phyloP scores from a whole-genome alignment of 1,139 yeast species.

The Pichia sp. region DNA sequence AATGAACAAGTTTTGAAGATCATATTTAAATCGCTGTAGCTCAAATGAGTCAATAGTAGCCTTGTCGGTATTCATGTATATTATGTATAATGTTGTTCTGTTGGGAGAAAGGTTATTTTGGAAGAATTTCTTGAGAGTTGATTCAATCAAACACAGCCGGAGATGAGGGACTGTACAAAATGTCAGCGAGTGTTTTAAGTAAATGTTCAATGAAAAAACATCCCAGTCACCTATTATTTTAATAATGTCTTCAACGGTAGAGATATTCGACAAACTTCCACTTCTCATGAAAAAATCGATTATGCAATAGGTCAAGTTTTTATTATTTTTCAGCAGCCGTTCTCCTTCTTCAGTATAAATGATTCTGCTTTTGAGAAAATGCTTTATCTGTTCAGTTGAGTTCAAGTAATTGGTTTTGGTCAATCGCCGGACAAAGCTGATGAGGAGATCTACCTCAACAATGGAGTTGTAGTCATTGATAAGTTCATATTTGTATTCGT shows the following conservation, averaged over 20 bases:
- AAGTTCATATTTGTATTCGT: constrained; percentile 8
- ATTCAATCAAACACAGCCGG: neutral
- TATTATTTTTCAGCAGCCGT: neutral
- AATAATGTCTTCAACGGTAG: neutral
- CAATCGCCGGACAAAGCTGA: constrained; percentile 3
- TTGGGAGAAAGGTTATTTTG: neutral
- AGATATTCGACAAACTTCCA: neutral
- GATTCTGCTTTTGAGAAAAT: constrained; percentile 11
- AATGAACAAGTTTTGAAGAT: neutral
- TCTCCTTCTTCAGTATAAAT: constrained; percentile 1
- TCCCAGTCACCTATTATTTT: constrained; percentile 6
- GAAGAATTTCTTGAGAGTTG: neutral
- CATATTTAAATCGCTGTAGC: neutral
- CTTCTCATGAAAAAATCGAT: constrained; percentile 10
- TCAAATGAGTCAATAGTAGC: neutral
- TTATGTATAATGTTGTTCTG: constrained; percentile 9
- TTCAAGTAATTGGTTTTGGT: constrained; percentile 11
- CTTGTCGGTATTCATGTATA: constrained; percentile 3
- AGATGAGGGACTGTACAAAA: neutral
- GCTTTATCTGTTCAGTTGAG: constrained; percentile 9
- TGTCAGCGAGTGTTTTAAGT: constrained; percentile 1
- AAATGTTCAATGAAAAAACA: constrained; percentile 9
- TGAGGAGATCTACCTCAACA: neutral
- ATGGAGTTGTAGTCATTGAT: constrained; percentile 7
- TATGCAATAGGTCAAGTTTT: neutral